Conservation (phyloP, 306 rosid genomes). For the Medicago ruthenica region DNA sequence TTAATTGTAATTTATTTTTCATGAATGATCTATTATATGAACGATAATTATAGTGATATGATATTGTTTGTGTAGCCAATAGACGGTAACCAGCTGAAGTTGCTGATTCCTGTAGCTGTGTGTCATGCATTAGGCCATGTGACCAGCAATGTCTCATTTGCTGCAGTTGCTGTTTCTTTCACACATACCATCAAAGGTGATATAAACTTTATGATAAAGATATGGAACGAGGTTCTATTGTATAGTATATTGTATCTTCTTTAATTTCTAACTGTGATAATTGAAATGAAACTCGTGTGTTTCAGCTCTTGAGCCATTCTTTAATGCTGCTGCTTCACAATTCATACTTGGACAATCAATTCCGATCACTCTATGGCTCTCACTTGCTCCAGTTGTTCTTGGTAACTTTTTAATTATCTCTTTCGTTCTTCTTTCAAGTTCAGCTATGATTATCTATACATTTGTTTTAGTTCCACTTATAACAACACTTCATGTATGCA, state of each 20-base stretch:
- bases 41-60: no score
- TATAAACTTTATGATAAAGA: constrained; percentile 10
- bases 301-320: constrained; percentile 95
- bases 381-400: constrained; percentile 90
- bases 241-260: not conserved
- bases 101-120: constrained; percentile 85
- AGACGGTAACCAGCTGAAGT: constrained; percentile 58
- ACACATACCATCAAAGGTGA: constrained; percentile 91
- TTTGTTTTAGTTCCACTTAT: no score
- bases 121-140: constrained; percentile 98
- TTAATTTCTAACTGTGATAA: constrained; percentile 7
- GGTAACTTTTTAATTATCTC: constrained; percentile 55
- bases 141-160: constrained; percentile 93
- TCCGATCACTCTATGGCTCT: constrained; percentile 83
- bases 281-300: constrained; percentile 20
- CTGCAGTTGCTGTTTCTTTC: constrained; percentile 98
- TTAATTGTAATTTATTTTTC: no score
- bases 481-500: no score
- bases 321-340: constrained; percentile 95
- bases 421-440: not conserved
- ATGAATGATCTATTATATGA: no score
- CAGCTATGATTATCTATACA: no score
- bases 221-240: not conserved
- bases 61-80: constrained; percentile 50
- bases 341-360: constrained; percentile 85